Evolutionary conservation across 2,329 filamentous ascomycete genomes (phyloP), one percentile per base, ranked within the genome.

Genomic region (Diatrype stigma): DNA sequence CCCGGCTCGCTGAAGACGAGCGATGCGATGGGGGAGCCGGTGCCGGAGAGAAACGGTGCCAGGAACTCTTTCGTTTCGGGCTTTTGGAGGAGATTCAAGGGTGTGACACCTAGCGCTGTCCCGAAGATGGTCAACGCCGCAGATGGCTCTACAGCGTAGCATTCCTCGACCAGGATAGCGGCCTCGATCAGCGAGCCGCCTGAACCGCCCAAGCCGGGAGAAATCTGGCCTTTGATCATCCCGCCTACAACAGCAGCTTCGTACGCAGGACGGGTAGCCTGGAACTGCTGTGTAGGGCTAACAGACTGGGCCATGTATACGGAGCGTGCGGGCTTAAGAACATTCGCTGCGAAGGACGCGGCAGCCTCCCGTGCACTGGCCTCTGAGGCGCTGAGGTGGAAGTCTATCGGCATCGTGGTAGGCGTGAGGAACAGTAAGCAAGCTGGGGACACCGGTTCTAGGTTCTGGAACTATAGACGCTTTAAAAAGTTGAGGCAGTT

Each of bases 1-100:
- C 65, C 68, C 1, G 78, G 78, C 60, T 82, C 78, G 26, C 74
- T 77, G 57, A 76, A 75, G 3, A 78, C 74, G 12, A 82, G 65
- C 51, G 72, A 74, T 0, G 78, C 79, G 45, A 82, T 54, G 0
- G 76, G 75, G 8, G 73, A 66, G 0, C 74, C 77, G 21, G 73
- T 63, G 0, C 64, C 64, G 21, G 53, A 64, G 21, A 80, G 60
- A 49, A 80, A 81, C 3, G 76, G 75, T 45, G 63, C 64, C n/a
- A 81, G 57, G 42, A 78, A 76, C 51, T 71, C 68, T 10, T 69
- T 64, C 49, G 72, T 67, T 52, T 70, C 69, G 2, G 66, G 59
- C 19, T 65, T 72, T n/a, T 69, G 72, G 1, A 65, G 70, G 32
- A 81, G 57, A 47, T 76, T 71, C 32, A 83, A 60, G 1, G 79